Conservation (phyloP, 2,329 filamentous ascomycete genomes). For the Ophiostoma ips region DNA sequence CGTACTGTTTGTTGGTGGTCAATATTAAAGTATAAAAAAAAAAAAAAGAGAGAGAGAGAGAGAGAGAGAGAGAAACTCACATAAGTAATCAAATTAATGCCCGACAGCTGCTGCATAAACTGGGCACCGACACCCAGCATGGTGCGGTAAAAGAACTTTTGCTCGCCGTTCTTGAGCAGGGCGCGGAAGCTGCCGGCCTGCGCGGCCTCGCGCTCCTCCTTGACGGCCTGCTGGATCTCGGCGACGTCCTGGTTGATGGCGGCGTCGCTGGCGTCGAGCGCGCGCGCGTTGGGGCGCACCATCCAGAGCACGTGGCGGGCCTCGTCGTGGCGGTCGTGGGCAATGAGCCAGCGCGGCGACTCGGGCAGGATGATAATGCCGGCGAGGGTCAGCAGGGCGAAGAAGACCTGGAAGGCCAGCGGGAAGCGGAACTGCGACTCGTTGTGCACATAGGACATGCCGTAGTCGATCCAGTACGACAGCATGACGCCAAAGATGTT, state of each 20-base stretch:
- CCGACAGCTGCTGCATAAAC: conserved; percentile 23
- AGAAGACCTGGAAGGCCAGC: conserved; percentile 18
- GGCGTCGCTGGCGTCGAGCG: neutral
- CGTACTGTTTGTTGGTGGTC: neutral
- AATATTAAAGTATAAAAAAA: too few species aligned
- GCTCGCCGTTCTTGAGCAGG: conserved; percentile 2
- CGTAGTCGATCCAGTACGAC: conserved; percentile 18
- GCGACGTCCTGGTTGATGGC: neutral
- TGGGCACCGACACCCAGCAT: neutral
- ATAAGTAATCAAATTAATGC: conserved; percentile 17
- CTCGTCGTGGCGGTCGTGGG: conserved; percentile 21
- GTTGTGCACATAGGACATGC: conserved; percentile 17
- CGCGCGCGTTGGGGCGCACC: neutral
- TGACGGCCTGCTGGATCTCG: conserved; percentile 11
- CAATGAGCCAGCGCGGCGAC: conserved; percentile 30
- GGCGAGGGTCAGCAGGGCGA: conserved; percentile 18
- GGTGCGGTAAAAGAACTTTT: conserved; percentile 3
- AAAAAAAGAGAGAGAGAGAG: neutral
- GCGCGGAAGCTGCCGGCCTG: conserved; percentile 5
- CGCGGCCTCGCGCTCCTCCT: conserved; percentile 8
- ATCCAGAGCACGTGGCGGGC: conserved; percentile 18
- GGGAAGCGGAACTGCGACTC: conserved; percentile 18
- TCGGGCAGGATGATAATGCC: conserved; percentile 26
- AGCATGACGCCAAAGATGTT: conserved; percentile 16
- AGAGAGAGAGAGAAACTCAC: neutral